Base-by-base conservation (phyloP, 139 green algal species). In the Chlamydomonas sp. region DNA sequence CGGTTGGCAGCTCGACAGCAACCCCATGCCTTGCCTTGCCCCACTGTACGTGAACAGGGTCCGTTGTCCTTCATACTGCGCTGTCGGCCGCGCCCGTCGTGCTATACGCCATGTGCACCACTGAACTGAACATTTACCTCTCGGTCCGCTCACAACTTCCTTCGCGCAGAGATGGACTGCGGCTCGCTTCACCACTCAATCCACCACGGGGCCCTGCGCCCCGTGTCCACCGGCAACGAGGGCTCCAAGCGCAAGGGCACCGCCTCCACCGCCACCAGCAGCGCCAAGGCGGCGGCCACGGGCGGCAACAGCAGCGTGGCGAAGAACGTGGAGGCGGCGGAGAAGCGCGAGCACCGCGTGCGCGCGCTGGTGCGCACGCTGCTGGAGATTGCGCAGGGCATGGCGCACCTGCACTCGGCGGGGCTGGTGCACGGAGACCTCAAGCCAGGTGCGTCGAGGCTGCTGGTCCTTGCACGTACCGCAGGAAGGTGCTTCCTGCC, bases 381-480 rank as follows among this genome's bases (percentile, higher is more conserved):
- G 71, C 12, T 79, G 60, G 82, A 86, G 82, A 71, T 86, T 71
- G 82, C 82, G 18, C 82, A 88, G 49, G 83, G 83, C 63, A 88
- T 88, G 83, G 83, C 74, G 73, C 83, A 88, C 83, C 83, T 88
- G 74, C 83, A 88, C 74, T 68, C 74, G 3, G 61, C 63, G 14
- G 83, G 77, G n/a, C 74, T 88, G 62, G 83, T 88, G 74, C 83
- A 88, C 17, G 83, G 83, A 4, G 83, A 88, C 83, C 83, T 88
- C 17, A 88, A 88, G 75, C 83, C 83, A 64, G 82, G 82, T 86
- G 82, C 2, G 82, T 0, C 60, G n/a, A 5, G 20, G 73, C 73
- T 78, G 71, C 31, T 49, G 31, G 31, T 49, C 31, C 31, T 49
- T 49, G 31, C 31, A 49, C 31, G 31, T 49, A 49, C 31, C 31